phyloP scores from a whole-genome alignment of 2,329 filamentous ascomycete genomes.

The Fusarium fujikuroi region DNA sequence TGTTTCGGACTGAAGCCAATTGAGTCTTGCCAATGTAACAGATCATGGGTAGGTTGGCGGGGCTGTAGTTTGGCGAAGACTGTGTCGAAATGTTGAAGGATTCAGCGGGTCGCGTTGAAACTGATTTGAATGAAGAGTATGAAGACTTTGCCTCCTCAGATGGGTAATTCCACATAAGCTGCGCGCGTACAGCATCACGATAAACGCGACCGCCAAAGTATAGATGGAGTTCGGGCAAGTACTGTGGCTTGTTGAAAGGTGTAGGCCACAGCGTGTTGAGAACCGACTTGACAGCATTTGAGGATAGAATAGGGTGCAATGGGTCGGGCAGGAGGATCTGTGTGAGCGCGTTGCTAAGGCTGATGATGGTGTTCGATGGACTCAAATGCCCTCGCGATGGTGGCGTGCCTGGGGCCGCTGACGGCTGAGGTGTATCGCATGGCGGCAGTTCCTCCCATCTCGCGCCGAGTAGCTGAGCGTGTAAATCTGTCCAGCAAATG shows the following conservation, averaged over 20 bases:
- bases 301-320: conserved; percentile 50
- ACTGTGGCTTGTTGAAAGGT: conserved; percentile 45
- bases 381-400: conserved; percentile 51
- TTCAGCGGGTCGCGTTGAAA: conserved; percentile 51
- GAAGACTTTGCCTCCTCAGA: conserved; percentile 39
- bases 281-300: conserved; percentile 56
- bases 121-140: conserved; percentile 50
- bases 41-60: conserved; percentile 49
- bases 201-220: conserved; percentile 61
- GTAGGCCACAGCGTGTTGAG: conserved; percentile 58
- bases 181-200: conserved; percentile 57
- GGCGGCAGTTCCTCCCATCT: conserved; percentile 57
- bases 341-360: conserved; percentile 57
- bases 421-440: conserved; percentile 55
- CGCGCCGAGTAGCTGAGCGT: conserved; percentile 59
- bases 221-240: conserved; percentile 57
- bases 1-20: conserved; percentile 57
- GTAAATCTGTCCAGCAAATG: conserved; percentile 66
- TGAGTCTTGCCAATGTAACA: conserved; percentile 61
- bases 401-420: conserved; percentile 46
- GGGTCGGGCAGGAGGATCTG: conserved; percentile 52
- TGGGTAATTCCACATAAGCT: conserved; percentile 61
- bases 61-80: conserved; percentile 37
- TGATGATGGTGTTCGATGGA: conserved; percentile 56
- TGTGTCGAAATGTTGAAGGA: conserved; percentile 44